phyloP scores from a whole-genome alignment of 257 asterid species.

The Orobanche coerulescens region DNA sequence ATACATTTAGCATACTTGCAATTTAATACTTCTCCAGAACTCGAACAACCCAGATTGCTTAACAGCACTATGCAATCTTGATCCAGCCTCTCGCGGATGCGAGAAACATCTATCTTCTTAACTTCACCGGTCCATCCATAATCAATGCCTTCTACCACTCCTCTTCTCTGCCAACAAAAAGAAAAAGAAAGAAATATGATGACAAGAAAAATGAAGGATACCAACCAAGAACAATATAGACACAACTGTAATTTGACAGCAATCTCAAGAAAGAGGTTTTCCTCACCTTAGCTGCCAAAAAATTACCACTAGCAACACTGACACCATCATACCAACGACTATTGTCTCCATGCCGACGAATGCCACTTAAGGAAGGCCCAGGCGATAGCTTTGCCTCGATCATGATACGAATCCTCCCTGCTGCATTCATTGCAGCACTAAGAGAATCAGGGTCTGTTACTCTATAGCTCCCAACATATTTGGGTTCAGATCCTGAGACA shows the following conservation, averaged over 20 bases:
- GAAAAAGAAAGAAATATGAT: not conserved
- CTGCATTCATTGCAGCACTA: slow-evolving; percentile 78
- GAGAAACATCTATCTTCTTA: slow-evolving; percentile 83
- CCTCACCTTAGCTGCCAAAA: slow-evolving; percentile 79
- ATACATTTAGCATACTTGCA: slow-evolving; percentile 91
- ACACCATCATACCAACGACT: slow-evolving; percentile 73
- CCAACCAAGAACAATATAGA: no score
- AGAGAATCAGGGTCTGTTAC: slow-evolving; percentile 86
- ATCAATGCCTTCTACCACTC: slow-evolving; percentile 90
- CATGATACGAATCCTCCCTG: slow-evolving; percentile 70
- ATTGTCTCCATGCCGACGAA: slow-evolving; percentile 85
- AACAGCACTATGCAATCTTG: slow-evolving; percentile 70
- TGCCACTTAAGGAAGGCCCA: slow-evolving; percentile 81
- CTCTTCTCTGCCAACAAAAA: slow-evolving; percentile 75
- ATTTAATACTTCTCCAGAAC: slow-evolving; percentile 96
- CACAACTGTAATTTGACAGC: no score
- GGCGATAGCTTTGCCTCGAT: slow-evolving; percentile 89
- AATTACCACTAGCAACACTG: slow-evolving; percentile 83
- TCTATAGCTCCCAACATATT: slow-evolving; percentile 88
- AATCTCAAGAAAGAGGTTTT: not conserved
- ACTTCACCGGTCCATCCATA: slow-evolving; percentile 92
- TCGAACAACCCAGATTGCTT: slow-evolving; percentile 89
- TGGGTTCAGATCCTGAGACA: slow-evolving; percentile 71
- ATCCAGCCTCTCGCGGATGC: slow-evolving; percentile 82
- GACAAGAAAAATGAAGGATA: not conserved